phyloP scores from a whole-genome alignment of 139 green algal species.

The Parachlorella kessleri region DNA sequence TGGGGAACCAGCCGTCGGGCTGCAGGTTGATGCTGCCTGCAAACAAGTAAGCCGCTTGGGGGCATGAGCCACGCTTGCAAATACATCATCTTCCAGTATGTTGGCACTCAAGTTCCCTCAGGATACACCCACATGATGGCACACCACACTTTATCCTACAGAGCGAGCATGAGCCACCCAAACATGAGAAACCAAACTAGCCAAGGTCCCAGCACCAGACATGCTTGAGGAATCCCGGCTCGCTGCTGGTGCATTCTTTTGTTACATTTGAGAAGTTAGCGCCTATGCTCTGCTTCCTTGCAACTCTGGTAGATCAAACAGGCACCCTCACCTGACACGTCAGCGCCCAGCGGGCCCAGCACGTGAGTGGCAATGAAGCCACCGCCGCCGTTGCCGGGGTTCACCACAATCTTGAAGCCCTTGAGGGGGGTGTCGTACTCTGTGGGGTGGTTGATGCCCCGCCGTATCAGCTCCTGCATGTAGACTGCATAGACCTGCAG shows the following conservation, averaged over 20 bases:
- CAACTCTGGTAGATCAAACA: too few species aligned
- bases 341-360: constrained; percentile 89
- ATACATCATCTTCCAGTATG: too few species aligned
- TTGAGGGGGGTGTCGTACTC: constrained; percentile 63
- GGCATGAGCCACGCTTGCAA: too few species aligned
- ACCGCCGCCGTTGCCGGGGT: constrained; percentile 83
- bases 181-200: too few species aligned
- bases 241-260: too few species aligned
- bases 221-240: not conserved
- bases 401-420: constrained; percentile 66
- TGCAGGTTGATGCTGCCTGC: constrained; percentile 88
- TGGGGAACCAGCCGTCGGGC: constrained; percentile 93
- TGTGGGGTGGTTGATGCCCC: constrained; percentile 48
- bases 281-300: too few species aligned
- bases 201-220: not conserved
- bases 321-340: constrained; percentile 52
- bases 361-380: constrained; percentile 91
- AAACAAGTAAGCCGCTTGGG: not conserved
- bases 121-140: too few species aligned
- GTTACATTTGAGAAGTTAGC: too few species aligned
- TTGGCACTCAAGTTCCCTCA: too few species aligned
- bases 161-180: too few species aligned
- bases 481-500: constrained; percentile 66
- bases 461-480: constrained; percentile 72
- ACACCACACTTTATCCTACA: too few species aligned